Percentiles rank a stretch among this genome's conserved stretches.
These are phyloP conservation scores for Hypoxylon crocopeplum DNA, from an alignment of 495 filamentous ascomycete species.

Conservation along the genomic window DNA sequence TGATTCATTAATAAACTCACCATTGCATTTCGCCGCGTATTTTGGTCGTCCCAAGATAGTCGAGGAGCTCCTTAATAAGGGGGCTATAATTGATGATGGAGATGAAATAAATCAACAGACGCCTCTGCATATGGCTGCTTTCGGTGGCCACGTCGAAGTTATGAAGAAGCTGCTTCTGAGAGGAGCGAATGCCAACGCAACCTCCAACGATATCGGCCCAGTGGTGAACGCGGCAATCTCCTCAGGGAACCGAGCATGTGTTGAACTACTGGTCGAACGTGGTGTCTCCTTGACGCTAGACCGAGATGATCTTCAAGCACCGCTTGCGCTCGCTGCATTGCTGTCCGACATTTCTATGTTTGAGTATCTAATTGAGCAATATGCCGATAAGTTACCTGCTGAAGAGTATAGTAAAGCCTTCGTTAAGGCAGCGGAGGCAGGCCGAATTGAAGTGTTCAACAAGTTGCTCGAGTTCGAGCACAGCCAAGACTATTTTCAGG, in stretches of 20 bases:
- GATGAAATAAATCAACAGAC: slow-evolving; percentile 37
- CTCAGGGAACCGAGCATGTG: slow-evolving; percentile 42
- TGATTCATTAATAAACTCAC: slow-evolving; percentile 36
- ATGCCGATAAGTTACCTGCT: slow-evolving; percentile 35
- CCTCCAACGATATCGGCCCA: slow-evolving; percentile 36
- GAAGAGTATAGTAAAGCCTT: slow-evolving; percentile 41
- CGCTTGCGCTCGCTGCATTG: slow-evolving; percentile 39
- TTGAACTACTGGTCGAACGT: slow-evolving; percentile 43
- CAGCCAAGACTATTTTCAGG: slow-evolving; percentile 31
- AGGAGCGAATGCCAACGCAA: slow-evolving; percentile 43
- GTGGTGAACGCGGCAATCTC: slow-evolving; percentile 46
- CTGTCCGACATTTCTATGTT: slow-evolving; percentile 44
- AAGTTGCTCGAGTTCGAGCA: slow-evolving; percentile 39
- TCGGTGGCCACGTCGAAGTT: slow-evolving; percentile 40
- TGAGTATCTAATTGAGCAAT: slow-evolving; percentile 39
- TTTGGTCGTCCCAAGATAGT: slow-evolving; percentile 44
- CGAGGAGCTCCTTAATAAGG: slow-evolving; percentile 42
- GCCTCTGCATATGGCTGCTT: slow-evolving; percentile 47
- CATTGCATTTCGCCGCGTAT: slow-evolving; percentile 44
- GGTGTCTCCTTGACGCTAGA: slow-evolving; percentile 38
- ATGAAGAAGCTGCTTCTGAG: slow-evolving; percentile 43
- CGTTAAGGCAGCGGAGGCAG: slow-evolving; percentile 39
- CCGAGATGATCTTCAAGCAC: slow-evolving; percentile 30
- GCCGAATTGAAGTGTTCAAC: slow-evolving; percentile 38
- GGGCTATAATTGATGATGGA: slow-evolving; percentile 43